These are phyloP conservation scores for Acacia concinna DNA, from an alignment of 331 rosid genomes.

Conservation along the genomic window DNA sequence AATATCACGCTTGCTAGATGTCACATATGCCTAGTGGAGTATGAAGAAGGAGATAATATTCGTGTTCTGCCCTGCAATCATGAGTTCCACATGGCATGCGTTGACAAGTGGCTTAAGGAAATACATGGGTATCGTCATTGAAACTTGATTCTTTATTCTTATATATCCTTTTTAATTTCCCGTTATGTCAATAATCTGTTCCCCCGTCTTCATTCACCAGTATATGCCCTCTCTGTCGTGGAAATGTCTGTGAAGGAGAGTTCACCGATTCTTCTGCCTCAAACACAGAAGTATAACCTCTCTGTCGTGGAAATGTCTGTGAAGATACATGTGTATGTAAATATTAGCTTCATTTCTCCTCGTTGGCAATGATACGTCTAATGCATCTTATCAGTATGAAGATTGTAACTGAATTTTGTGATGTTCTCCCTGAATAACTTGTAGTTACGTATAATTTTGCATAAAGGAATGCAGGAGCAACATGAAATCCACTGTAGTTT, in stretches of 20 bases:
- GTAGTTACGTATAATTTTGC: not conserved
- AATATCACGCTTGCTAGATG: not conserved
- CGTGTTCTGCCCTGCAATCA: not conserved
- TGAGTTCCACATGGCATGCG: conserved; percentile 1
- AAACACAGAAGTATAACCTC: not conserved
- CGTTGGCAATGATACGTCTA: not conserved
- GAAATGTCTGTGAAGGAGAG: not conserved
- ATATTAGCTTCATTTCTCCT: not conserved
- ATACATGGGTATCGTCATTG: conserved; percentile 7
- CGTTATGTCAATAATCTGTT: not conserved
- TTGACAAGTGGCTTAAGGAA: conserved; percentile 8
- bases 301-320: not conserved
- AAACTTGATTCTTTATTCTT: not conserved
- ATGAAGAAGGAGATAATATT: not conserved
- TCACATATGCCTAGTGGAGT: conserved; percentile 3
- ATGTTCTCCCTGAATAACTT: not conserved
- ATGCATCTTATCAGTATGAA: not conserved
- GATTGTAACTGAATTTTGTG: not conserved
- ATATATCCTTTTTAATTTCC: not conserved
- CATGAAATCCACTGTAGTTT: not conserved
- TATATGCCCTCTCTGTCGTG: conserved; percentile 3
- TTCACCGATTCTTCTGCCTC: not conserved
- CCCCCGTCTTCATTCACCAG: not conserved
- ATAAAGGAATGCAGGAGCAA: not conserved
- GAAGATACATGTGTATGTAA: not conserved